Conservation (phyloP, 2,329 filamentous ascomycete genomes). For the Microsporum canis region DNA sequence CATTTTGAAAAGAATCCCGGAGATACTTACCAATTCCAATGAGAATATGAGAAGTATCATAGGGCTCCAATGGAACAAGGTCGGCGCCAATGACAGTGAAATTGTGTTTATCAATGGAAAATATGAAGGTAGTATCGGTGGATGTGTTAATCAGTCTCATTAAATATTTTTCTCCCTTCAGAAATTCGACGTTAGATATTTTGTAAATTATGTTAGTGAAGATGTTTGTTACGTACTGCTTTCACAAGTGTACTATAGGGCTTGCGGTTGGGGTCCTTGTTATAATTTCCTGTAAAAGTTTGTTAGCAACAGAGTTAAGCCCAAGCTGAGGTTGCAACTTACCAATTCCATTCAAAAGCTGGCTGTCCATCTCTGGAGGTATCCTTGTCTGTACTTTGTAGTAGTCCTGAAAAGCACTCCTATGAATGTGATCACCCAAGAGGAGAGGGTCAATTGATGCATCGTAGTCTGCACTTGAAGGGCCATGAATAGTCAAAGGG, state of each 20-base stretch:
- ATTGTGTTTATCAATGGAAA: constrained; percentile 43
- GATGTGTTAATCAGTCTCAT: constrained; percentile 32
- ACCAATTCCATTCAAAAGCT: constrained; percentile 15
- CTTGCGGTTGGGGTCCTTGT: not conserved
- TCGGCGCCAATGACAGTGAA: constrained; percentile 48
- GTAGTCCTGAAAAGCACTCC: constrained; percentile 5
- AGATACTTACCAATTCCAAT: not conserved
- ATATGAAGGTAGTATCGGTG: constrained; percentile 40
- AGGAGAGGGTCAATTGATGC: constrained; percentile 4
- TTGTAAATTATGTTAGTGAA: not conserved
- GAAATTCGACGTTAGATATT: not conserved
- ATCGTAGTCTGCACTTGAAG: constrained; percentile 30
- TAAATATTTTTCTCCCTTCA: constrained; percentile 22
- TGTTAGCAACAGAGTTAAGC: not conserved
- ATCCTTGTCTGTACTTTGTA: not conserved
- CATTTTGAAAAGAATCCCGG: not conserved
- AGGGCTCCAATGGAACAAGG: constrained; percentile 47
- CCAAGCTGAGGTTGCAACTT: not conserved
- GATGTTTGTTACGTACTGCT: constrained; percentile 1
- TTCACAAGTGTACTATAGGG: constrained; percentile 9
- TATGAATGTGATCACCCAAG: constrained; percentile 1
- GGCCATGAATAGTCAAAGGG: constrained; percentile 27
- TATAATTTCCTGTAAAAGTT: constrained; percentile 1
- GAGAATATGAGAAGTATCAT: constrained; percentile 36
- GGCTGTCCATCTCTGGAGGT: constrained; percentile 17